Base-by-base conservation (phyloP, 176 grass and related monocot genomes). In the Lolium multiflorum region DNA sequence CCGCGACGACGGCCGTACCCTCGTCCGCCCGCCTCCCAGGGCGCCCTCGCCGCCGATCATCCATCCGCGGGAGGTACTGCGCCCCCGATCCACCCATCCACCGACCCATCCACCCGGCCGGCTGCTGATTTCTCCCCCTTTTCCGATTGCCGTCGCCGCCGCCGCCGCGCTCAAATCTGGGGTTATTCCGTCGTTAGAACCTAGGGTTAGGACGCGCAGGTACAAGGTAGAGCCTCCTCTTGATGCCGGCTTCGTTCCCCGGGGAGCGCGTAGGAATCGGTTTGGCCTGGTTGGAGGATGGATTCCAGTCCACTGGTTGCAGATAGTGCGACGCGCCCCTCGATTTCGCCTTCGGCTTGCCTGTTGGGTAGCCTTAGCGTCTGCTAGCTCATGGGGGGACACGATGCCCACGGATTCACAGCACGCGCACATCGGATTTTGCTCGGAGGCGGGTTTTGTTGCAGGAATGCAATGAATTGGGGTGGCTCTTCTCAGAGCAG, bases 81-180 rank as follows among this genome's bases (percentile, higher is more conserved):
- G 15, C 61, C 65, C 65, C 65, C 65, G 65, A 68, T 39, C 65
- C 65, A 67, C 9, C n/a, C n/a, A n/a, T n/a, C n/a, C n/a, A n/a
- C n/a, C n/a, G n/a, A n/a, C n/a, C 64, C 64, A 38, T 35, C 31
- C 31, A 2, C 31, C 31, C 31, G 31, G 31, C 31, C 31, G 31
- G 31, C 31, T 35, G 31, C 65, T 0, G 16, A 0, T 16, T 2
- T 39, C 35, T 11, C 1, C 65, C 31, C 65, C 8, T 17, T 12
- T 37, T 15, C 65, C 25, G 31, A 38, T 38, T 37, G 51, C 15
- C 51, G 15, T 18, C 65, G 64, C 64, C 15, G 64, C 7, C 3
- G 11, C 22, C 11, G 64, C n/a, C n/a, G n/a, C 65, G 31, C 65
- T 69, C 35, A 18, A 69, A 69, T 69, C 65, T 69, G 65, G 65